Evolutionary conservation across 2,329 filamentous ascomycete species (phyloP).

Genomic region (Clarireedia monteithiana): DNA sequence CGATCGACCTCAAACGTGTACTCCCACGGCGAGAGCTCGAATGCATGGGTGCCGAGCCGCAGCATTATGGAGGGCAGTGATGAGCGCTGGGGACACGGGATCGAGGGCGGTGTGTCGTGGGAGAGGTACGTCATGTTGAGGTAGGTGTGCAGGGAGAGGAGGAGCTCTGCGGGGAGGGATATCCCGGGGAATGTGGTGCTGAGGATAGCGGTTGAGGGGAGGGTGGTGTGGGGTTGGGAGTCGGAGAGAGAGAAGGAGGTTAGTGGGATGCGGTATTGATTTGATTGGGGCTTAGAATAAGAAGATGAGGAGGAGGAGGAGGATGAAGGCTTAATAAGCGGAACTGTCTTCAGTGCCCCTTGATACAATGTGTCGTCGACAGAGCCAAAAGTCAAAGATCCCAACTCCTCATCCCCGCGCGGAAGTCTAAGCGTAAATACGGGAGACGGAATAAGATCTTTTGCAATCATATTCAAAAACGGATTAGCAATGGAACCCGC

Average conservation of each 20-base stretch:
- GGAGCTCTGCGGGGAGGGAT: background rate
- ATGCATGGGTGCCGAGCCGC: background rate
- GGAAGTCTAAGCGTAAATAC: conserved; percentile 5
- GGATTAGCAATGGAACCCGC: background rate
- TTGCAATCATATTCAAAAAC: background rate
- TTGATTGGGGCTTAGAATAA: background rate
- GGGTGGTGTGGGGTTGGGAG: background rate
- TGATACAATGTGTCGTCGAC: background rate
- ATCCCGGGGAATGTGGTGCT: conserved; percentile 1
- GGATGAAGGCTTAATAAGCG: background rate
- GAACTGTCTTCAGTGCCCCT: background rate
- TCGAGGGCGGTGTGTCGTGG: background rate
- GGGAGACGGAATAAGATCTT: background rate
- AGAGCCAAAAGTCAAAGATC: background rate
- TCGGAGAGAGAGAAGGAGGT: background rate
- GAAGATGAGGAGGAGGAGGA: background rate
- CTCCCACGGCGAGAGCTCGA: conserved; percentile 3
- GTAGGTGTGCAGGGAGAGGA: background rate
- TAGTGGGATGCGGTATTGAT: background rate
- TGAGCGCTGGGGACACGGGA: background rate
- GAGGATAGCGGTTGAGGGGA: background rate
- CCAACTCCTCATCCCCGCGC: background rate
- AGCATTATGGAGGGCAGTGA: background rate
- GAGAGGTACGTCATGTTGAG: background rate
- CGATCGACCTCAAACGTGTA: conserved; percentile 10